phyloP scores from a whole-genome alignment of 2,329 filamentous ascomycete species.

The Epichloe sibirici region DNA sequence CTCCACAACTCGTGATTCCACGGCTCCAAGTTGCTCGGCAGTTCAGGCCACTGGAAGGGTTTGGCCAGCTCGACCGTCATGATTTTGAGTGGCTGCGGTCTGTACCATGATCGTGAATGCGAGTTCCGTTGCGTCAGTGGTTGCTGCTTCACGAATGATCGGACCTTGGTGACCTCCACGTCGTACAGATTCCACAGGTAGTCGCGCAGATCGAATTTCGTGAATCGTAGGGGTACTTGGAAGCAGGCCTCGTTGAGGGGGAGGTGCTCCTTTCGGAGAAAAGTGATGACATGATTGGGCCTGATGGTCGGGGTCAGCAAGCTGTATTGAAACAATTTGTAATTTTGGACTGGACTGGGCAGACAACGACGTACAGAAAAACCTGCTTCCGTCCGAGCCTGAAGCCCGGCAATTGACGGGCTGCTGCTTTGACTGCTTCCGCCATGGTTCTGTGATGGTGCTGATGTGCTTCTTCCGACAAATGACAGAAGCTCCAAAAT shows the following conservation, averaged over 20 bases:
- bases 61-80: conserved; percentile 87
- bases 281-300: conserved; percentile 67
- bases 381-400: conserved; percentile 41
- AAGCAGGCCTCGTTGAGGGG: conserved; percentile 79
- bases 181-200: conserved; percentile 83
- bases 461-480: conserved; percentile 12
- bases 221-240: conserved; percentile 80
- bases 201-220: conserved; percentile 92
- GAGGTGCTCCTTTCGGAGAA: conserved; percentile 59
- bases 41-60: conserved; percentile 79
- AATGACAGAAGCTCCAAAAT: conserved; percentile 2
- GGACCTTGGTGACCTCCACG: conserved; percentile 59
- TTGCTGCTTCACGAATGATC: conserved; percentile 62
- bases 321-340: not conserved
- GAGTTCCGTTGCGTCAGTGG: conserved; percentile 39
- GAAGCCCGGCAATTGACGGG: conserved; percentile 30
- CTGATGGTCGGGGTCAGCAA: conserved; percentile 29
- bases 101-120: conserved; percentile 46
- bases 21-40: conserved; percentile 46
- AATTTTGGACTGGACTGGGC: not conserved
- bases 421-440: conserved; percentile 24
- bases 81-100: conserved; percentile 66
- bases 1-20: conserved; percentile 54
- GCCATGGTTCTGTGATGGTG: conserved; percentile 23
- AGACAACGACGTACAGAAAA: conserved; percentile 33